Conservation (phyloP, 164 flowering plant species). For the Litsea cubeba region DNA sequence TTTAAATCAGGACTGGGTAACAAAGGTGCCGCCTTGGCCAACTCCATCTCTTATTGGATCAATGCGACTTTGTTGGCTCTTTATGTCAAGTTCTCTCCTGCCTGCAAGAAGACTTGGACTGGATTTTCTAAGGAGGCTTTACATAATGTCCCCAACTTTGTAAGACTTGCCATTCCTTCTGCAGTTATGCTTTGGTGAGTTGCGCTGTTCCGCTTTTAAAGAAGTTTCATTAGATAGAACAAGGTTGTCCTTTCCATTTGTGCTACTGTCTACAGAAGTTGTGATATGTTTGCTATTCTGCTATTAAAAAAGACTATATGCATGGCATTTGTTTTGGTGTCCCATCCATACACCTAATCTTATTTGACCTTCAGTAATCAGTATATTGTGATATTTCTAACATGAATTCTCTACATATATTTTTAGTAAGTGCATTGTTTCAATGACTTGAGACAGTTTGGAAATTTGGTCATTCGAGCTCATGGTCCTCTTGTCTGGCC, state of each 20-base stretch:
- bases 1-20: slow-evolving; percentile 27
- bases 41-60: slow-evolving; percentile 25
- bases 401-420: neutral
- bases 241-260: neutral
- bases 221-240: neutral
- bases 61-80: slow-evolving; percentile 13
- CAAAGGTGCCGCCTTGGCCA: slow-evolving; percentile 37
- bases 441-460: slow-evolving; percentile 7
- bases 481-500: slow-evolving; percentile 31
- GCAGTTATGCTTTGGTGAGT: slow-evolving; percentile 22
- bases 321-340: neutral
- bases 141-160: slow-evolving; percentile 11
- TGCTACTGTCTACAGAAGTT: neutral
- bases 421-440: neutral
- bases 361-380: neutral
- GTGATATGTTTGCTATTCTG: neutral
- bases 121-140: slow-evolving; percentile 21
- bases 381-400: neutral
- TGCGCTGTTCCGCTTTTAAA: neutral
- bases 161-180: slow-evolving; percentile 21
- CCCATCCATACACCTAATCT: neutral
- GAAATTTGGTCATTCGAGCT: slow-evolving; percentile 33
- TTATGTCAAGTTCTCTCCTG: slow-evolving; percentile 17
- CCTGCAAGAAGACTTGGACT: slow-evolving; percentile 22
- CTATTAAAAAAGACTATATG: neutral